Evolutionary conservation across 148 eudicot genomes (phyloP).

Genomic region (Cornus kousa): DNA sequence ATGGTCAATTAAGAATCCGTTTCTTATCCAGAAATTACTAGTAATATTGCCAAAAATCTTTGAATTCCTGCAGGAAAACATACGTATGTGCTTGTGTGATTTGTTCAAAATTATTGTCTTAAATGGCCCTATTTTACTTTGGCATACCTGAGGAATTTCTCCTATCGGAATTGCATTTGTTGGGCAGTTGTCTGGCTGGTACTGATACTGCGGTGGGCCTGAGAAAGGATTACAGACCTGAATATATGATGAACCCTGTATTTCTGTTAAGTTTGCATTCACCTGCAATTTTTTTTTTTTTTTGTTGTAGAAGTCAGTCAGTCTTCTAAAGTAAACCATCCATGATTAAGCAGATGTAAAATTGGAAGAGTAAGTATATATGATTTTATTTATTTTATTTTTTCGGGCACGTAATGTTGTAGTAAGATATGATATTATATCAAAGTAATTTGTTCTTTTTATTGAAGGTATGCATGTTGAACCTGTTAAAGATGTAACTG

Average conservation of each 20-base stretch:
- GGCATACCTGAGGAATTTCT: slow-evolving; percentile 58
- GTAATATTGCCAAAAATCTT: too few relatives aligned
- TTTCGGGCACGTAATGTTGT: too few relatives aligned
- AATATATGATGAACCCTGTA: not conserved
- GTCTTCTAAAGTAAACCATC: not conserved
- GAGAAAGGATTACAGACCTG: slow-evolving; percentile 86
- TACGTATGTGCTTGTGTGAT: not conserved
- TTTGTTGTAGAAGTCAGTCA: not conserved
- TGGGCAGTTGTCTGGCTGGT: slow-evolving; percentile 58
- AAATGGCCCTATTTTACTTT: not conserved
- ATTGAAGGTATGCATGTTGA: too few relatives aligned
- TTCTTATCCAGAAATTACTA: too few relatives aligned
- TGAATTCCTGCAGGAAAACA: too few relatives aligned
- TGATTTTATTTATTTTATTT: too few relatives aligned
- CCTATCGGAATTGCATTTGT: slow-evolving; percentile 49
- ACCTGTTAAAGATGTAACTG: too few relatives aligned
- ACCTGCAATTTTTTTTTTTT: slow-evolving; percentile 36
- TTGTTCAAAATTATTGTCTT: not conserved
- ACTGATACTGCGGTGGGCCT: slow-evolving; percentile 54
- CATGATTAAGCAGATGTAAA: too few relatives aligned
- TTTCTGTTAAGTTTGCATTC: slow-evolving; percentile 45
- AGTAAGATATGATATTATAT: too few relatives aligned
- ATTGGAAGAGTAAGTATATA: too few relatives aligned
- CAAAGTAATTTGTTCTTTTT: too few relatives aligned
- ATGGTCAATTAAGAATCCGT: too few relatives aligned